Evolutionary conservation across 2,329 filamentous ascomycete species (phyloP), one percentile per base, ranked within the genome.

Genomic region (Sarocladiaceae sp.): DNA sequence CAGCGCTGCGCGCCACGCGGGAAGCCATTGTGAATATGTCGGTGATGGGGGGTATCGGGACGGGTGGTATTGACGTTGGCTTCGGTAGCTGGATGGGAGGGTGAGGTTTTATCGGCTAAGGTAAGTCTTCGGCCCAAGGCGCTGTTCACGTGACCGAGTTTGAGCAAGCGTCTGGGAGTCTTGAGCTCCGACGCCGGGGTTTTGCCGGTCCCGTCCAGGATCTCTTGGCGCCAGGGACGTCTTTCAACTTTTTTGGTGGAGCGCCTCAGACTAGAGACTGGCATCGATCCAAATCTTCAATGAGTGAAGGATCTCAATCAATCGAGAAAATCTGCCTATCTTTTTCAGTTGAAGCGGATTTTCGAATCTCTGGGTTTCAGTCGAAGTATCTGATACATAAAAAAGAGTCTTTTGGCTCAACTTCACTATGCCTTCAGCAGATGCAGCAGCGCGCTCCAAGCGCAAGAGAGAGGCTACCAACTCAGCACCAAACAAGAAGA

Each of bases 1-100:
- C 76, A 74, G 89, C 88, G 80, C 83, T 90, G 81, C 87, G 89
- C 80, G 85, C 88, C 76, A 97, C 80, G 79, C 90, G 88, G 73
- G 88, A 95, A 79, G 91, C 91, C 91, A 97, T 97, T 85, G 76
- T 86, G 78, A 73, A 75, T 68, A 70, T 64, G 71, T 67, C 37
- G 37, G 70, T 68, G 70, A 72, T 73, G 73, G 69, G 31, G 64
- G 67, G 63, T 70, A 64, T 63, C 64, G 61, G 55, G 53, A 18
- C 29, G 42, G 42, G 43, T 33, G 33, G 58, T 60, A 61, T 66
- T 65, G 60, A 64, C 64, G 65, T 64, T 70, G 63, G 23, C 59
- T 62, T 55, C 54, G 58, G 64, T 61, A 65, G 64, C 66, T 70
- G 61, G 60, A 59, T 59, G 65, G 63, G 64, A 60, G 60, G 61